A percentile compares a stretch with the other conserved stretches of the same genome.
Conservation (phyloP, 805 yeast genomes). For the Tetrapisispora nanseiensis region DNA sequence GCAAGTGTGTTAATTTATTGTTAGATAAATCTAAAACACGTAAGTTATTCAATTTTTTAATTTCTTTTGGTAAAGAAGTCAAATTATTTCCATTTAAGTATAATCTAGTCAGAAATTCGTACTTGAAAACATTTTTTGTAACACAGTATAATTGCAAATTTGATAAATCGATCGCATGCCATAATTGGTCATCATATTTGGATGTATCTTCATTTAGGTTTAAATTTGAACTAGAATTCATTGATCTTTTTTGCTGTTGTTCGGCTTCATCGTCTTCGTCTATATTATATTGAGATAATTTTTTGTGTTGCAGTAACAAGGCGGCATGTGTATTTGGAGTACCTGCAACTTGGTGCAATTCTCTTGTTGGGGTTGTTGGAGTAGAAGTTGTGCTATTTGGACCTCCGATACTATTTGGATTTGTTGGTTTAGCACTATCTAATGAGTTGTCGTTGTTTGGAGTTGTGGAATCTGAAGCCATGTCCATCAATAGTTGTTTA, state of each 20-base stretch:
- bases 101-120: slow-evolving; percentile 74
- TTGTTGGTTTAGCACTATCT: not conserved
- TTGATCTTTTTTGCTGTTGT: slow-evolving; percentile 12
- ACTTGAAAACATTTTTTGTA: slow-evolving; percentile 67
- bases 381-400: slow-evolving; percentile 24
- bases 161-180: slow-evolving; percentile 89
- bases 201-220: not conserved
- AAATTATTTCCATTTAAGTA: slow-evolving; percentile 82
- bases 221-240: slow-evolving; percentile 14
- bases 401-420: slow-evolving; percentile 5
- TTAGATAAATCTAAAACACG: slow-evolving; percentile 79
- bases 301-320: slow-evolving; percentile 32
- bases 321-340: slow-evolving; percentile 21
- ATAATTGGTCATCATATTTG: slow-evolving; percentile 56
- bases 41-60: slow-evolving; percentile 59
- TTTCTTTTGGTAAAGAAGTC: slow-evolving; percentile 52
- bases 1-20: slow-evolving; percentile 62
- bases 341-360: slow-evolving; percentile 17
- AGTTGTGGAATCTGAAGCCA: slow-evolving; percentile 15
- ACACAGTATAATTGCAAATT: slow-evolving; percentile 74
- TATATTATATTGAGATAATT: slow-evolving; percentile 32
- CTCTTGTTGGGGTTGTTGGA: slow-evolving; percentile 27
- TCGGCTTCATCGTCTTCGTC: slow-evolving; percentile 48
- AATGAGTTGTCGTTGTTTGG: not conserved
- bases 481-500: slow-evolving; percentile 25